Percentiles rank a stretch among this genome's conserved stretches.
Conservation (phyloP, 1,284 basidiomycete species). For the Marasmius fiardii region DNA sequence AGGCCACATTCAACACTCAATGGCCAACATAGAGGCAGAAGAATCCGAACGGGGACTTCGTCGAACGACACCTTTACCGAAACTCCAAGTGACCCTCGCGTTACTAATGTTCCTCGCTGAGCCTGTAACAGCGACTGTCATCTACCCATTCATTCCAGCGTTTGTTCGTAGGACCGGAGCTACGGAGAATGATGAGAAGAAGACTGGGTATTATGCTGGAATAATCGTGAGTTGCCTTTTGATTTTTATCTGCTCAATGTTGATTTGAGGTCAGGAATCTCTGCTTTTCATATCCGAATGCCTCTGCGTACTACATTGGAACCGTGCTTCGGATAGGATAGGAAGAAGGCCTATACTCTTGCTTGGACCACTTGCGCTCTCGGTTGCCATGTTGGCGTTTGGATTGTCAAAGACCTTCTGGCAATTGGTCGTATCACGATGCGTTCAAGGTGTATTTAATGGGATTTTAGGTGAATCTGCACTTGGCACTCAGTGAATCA, state of each 20-base stretch:
- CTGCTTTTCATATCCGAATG: conserved; percentile 33
- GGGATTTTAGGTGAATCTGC: conserved; percentile 14
- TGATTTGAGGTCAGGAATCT: conserved; percentile 24
- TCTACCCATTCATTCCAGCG: conserved; percentile 53
- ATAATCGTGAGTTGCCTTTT: conserved; percentile 29
- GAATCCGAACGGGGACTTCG: too few species aligned
- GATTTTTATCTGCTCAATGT: neutral
- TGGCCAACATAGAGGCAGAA: too few species aligned
- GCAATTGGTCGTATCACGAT: conserved; percentile 19
- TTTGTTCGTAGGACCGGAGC: conserved; percentile 46
- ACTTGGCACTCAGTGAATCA: neutral
- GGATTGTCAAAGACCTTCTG: conserved; percentile 28
- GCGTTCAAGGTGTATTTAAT: conserved; percentile 21
- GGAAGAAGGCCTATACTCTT: conserved; percentile 36
- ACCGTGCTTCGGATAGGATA: conserved; percentile 32
- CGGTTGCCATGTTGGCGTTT: conserved; percentile 32
- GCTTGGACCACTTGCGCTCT: conserved; percentile 32
- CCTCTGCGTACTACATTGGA: conserved; percentile 36
- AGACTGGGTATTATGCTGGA: conserved; percentile 52
- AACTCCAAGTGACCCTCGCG: conserved; percentile 35
- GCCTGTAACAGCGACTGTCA: conserved; percentile 44
- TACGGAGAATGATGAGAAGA: conserved; percentile 39
- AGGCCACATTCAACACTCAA: too few species aligned
- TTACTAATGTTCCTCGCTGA: conserved; percentile 42
- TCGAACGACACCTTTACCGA: conserved; percentile 35